Conservation (phyloP, 805 yeast genomes). For the Yueomyces sinensis region DNA sequence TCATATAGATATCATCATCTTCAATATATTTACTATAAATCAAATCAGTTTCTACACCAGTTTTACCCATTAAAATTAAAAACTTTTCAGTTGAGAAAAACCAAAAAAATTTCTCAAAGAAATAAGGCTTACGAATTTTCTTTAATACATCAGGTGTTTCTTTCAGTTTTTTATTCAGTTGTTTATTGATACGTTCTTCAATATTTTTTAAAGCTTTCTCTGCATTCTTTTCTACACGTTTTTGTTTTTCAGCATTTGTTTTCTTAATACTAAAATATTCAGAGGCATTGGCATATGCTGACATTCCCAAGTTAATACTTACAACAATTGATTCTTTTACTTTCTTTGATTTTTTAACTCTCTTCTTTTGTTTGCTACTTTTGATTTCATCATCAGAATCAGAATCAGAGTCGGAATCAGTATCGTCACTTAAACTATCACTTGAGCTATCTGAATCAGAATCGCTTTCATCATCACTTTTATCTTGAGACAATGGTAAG, state of each 20-base stretch:
- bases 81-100: constrained; percentile 85
- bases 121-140: constrained; percentile 56
- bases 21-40: constrained; percentile 67
- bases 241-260: constrained; percentile 62
- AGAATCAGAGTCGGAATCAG: constrained; percentile 8
- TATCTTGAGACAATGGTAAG: constrained; percentile 33
- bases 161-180: constrained; percentile 49
- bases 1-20: constrained; percentile 59
- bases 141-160: constrained; percentile 41
- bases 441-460: constrained; percentile 16
- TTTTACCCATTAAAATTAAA: constrained; percentile 77
- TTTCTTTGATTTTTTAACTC: constrained; percentile 3
- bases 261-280: constrained; percentile 68
- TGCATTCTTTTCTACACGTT: constrained; percentile 67
- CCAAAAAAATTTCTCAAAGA: constrained; percentile 95
- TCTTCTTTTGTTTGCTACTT: constrained; percentile 7
- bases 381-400: constrained; percentile 6
- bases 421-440: constrained; percentile 10
- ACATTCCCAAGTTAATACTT: constrained; percentile 50
- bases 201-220: constrained; percentile 71
- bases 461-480: constrained; percentile 20
- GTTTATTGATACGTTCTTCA: constrained; percentile 61
- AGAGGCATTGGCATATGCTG: constrained; percentile 85
- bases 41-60: constrained; percentile 64
- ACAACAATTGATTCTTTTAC: constrained; percentile 30